These are phyloP conservation scores for Oryza glumipatula DNA, from an alignment of 176 grass and related monocot species.

Conservation along the genomic window DNA sequence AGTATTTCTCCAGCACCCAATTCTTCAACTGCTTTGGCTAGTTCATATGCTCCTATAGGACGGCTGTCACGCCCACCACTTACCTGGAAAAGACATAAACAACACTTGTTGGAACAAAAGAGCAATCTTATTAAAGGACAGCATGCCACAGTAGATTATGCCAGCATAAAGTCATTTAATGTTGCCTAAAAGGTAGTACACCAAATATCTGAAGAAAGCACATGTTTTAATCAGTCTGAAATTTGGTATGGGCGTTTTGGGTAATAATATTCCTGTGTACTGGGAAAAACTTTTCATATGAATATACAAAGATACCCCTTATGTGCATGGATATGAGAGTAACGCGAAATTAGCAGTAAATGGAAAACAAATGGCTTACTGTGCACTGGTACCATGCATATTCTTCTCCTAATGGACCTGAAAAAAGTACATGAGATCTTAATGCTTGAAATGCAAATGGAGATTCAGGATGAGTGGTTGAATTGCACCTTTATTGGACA, in stretches of 20 bases:
- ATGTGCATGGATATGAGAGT: constrained; percentile 12
- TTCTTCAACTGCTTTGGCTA: constrained; percentile 95
- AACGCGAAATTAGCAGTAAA: constrained; percentile 6
- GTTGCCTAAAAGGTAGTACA: constrained; percentile 2
- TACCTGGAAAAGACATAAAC: constrained; percentile 57
- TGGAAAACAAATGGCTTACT: constrained; percentile 47
- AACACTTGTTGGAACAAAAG: neutral
- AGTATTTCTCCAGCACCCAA: constrained; percentile 94
- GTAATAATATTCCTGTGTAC: neutral
- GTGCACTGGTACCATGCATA: constrained; percentile 99
- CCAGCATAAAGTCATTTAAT: neutral
- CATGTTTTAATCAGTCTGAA: neutral
- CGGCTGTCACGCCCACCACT: constrained; percentile 85
- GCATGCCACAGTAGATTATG: neutral
- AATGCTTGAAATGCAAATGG: constrained; percentile 35
- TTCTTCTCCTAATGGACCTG: constrained; percentile 90
- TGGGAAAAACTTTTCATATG: neutral
- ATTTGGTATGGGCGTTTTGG: neutral
- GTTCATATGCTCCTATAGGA: constrained; percentile 90
- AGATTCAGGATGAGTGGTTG: constrained; percentile 21
- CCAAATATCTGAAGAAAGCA: neutral
- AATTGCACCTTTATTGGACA: constrained; percentile 71
- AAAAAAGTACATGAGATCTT: constrained; percentile 32
- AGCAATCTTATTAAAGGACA: constrained; percentile 15
- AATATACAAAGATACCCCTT: neutral